A percentile compares a stretch with the other conserved stretches of the same genome.
Conservation (phyloP, 768 basidiomycete species). For the Fibroporia radiculosa region DNA sequence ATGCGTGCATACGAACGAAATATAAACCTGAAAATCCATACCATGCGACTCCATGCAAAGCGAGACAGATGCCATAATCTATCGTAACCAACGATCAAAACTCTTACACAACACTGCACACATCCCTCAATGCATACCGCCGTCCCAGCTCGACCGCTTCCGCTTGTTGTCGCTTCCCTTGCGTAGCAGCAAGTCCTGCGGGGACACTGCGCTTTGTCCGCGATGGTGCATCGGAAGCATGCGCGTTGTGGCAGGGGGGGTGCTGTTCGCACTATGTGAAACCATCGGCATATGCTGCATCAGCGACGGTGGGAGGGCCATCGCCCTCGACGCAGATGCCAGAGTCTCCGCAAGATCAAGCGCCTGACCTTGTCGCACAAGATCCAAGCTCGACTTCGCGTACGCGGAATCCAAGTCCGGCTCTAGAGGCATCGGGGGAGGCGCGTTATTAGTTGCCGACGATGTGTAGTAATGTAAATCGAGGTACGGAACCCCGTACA, state of each 20-base stretch:
- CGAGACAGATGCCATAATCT: background rate
- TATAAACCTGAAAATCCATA: background rate
- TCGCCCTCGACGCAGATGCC: slow-evolving; percentile 24
- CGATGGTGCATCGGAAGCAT: slow-evolving; percentile 33
- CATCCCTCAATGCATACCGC: slow-evolving; percentile 22
- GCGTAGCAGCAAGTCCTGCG: slow-evolving; percentile 42
- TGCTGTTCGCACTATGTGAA: slow-evolving; percentile 11
- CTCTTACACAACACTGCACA: too few species aligned
- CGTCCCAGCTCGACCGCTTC: slow-evolving; percentile 54
- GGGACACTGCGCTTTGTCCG: slow-evolving; percentile 45
- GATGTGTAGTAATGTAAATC: slow-evolving; percentile 62
- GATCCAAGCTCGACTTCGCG: slow-evolving; percentile 17
- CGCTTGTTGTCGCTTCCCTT: slow-evolving; percentile 45
- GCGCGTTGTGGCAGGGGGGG: slow-evolving; percentile 5
- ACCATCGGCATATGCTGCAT: slow-evolving; percentile 17
- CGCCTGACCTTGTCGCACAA: slow-evolving; percentile 37
- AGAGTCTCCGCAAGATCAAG: slow-evolving; percentile 36
- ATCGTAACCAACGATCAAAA: background rate
- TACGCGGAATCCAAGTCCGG: slow-evolving; percentile 13
- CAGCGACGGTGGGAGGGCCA: slow-evolving; percentile 25
- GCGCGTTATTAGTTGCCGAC: slow-evolving; percentile 11
- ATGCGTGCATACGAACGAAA: background rate
- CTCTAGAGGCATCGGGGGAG: slow-evolving; percentile 10
- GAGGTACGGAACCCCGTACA: slow-evolving; percentile 56
- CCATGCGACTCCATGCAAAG: background rate